phyloP scores from a whole-genome alignment of 2,329 filamentous ascomycete species.

The Trichoderma polysporum region DNA sequence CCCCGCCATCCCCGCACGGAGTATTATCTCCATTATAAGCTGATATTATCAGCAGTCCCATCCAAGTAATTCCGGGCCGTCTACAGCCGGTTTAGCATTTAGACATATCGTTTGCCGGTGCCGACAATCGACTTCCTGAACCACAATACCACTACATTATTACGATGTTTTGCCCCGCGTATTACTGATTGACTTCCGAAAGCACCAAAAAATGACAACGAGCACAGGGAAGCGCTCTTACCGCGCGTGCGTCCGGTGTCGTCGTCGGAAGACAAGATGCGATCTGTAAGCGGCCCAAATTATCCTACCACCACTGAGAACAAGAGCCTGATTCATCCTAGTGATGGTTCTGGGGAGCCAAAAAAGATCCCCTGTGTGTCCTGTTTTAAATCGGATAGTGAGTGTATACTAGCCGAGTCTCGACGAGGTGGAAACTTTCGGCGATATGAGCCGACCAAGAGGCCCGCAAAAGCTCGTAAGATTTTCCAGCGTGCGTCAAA shows the following conservation, averaged over 20 bases:
- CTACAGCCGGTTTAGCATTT: background rate
- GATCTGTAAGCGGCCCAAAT: background rate
- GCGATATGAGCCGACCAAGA: background rate
- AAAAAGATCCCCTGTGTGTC: background rate
- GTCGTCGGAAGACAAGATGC: slow-evolving; percentile 7
- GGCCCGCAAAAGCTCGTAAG: background rate
- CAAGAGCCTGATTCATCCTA: background rate
- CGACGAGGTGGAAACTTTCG: slow-evolving; percentile 6
- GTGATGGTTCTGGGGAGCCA: background rate
- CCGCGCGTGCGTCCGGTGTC: slow-evolving; percentile 5
- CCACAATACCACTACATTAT: background rate
- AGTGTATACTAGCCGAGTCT: background rate
- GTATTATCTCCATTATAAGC: background rate
- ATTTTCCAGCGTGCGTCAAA: background rate
- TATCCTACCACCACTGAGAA: background rate
- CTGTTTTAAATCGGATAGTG: background rate
- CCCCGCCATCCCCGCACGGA: background rate
- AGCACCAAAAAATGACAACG: background rate
- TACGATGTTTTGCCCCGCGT: background rate
- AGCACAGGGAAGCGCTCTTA: slow-evolving; percentile 11
- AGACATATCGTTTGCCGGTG: background rate
- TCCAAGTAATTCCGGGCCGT: background rate
- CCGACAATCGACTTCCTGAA: background rate
- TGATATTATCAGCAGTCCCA: no score
- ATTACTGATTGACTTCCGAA: no score